A percentile compares a stretch with the other conserved stretches of the same genome.
phyloP scores from a whole-genome alignment of 257 asterid species.

The Gentiana straminea region DNA sequence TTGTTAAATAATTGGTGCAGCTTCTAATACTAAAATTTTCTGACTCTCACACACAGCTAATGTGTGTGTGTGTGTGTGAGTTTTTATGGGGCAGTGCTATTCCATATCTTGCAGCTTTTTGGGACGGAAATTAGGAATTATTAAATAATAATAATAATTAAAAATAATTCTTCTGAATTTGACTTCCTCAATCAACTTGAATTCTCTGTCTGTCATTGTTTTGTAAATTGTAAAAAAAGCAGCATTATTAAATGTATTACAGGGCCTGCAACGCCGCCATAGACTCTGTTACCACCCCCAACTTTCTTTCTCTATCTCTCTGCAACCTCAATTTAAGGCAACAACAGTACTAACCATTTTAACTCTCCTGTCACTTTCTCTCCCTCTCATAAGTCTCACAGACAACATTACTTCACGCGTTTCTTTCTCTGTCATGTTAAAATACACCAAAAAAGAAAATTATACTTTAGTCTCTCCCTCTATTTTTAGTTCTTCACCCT shows the following conservation, averaged over 20 bases:
- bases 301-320: constrained; percentile 7
- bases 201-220: constrained; percentile 17
- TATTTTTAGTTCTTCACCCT: too few species aligned
- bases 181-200: constrained; percentile 18
- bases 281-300: constrained; percentile 36
- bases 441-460: too few species aligned
- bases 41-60: constrained; percentile 13
- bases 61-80: constrained; percentile 8
- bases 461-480: too few species aligned
- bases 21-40: not conserved
- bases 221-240: constrained; percentile 21
- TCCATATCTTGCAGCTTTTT: constrained; percentile 23
- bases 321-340: constrained; percentile 61
- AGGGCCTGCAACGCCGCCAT: constrained; percentile 97
- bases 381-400: constrained; percentile 5
- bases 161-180: constrained; percentile 2
- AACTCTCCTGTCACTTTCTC: constrained; percentile 14
- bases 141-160: constrained; percentile 15
- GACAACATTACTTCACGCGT: too few species aligned
- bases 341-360: constrained; percentile 15
- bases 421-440: too few species aligned
- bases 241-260: constrained; percentile 44
- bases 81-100: constrained; percentile 11
- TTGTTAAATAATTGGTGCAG: too few species aligned
- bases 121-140: constrained; percentile 23